Evolutionary conservation across 2,329 filamentous ascomycete genomes (phyloP).

Genomic region (Phyllachora maydis): DNA sequence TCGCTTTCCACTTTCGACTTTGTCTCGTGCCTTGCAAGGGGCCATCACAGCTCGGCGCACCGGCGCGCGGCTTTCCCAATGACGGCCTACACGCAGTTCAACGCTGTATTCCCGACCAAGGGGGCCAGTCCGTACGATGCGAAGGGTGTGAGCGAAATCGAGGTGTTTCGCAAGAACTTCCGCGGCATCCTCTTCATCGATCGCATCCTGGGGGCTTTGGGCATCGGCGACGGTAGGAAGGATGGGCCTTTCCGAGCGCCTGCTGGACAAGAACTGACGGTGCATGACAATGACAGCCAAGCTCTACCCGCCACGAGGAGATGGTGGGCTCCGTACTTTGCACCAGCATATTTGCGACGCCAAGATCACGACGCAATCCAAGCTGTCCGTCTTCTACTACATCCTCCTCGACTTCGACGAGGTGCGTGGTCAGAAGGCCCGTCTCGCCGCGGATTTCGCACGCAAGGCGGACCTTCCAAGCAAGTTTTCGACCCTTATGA

Average conservation of each 20-base stretch:
- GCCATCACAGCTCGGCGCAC: too few relatives aligned
- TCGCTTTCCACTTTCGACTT: too few relatives aligned
- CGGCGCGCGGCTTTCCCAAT: too few relatives aligned
- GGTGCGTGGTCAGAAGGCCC: constrained; percentile 22
- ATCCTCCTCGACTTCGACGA: constrained; percentile 55
- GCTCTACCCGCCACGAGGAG: constrained; percentile 54
- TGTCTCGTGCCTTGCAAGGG: too few relatives aligned
- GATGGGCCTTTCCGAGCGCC: neutral
- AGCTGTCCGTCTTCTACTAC: constrained; percentile 70
- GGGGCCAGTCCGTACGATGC: constrained; percentile 41
- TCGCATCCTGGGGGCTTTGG: constrained; percentile 48
- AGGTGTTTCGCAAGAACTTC: constrained; percentile 43
- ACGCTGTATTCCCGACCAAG: constrained; percentile 43
- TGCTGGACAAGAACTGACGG: neutral
- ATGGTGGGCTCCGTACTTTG: constrained; percentile 44
- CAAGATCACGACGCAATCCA: constrained; percentile 49
- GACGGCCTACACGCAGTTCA: constrained; percentile 46
- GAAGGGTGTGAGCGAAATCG: constrained; percentile 38
- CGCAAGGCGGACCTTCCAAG: constrained; percentile 43
- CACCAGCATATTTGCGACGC: constrained; percentile 48
- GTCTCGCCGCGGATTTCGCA: constrained; percentile 35
- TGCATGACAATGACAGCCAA: constrained; percentile 20
- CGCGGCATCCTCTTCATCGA: constrained; percentile 63
- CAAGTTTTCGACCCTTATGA: constrained; percentile 64
- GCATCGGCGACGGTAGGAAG: constrained; percentile 42